Evolutionary conservation across 306 rosid genomes (phyloP), one percentile per base, ranked within the genome.

Genomic region (Leucaena leucocephala): DNA sequence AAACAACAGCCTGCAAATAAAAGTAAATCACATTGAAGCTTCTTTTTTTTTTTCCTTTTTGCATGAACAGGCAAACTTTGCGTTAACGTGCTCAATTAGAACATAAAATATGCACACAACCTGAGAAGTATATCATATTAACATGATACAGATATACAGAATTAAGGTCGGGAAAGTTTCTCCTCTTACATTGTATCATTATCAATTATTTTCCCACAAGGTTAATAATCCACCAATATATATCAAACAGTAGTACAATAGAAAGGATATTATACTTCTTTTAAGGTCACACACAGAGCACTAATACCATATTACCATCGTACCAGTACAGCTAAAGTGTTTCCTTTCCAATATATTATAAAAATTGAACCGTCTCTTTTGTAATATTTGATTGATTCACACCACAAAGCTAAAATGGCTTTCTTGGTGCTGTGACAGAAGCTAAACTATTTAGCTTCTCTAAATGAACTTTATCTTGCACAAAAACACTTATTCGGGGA

Each of bases 1-100:
- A 91, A 50, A 89, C 94, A 85, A 91, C 97, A 83, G 90, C 98
- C 98, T 93, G 84, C 78, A 89, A 64, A 82, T 57, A 78, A 67
- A 73, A 75, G 68, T 58, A 72, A 50, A 43, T 36, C 62, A 33
- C n/a, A 71, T 33, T 64, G 63, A 79, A 54, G 68, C n/a, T n/a
- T n/a, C n/a, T n/a, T n/a, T n/a, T n/a, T n/a, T n/a, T 76, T 10
- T 40, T 6, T 42, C 21, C 27, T 45, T 58, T 57, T 43, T 42
- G 36, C 12, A 63, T 43, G 13, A 77, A 7, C 59, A 39, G 64
- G 46, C 42, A 82, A 75, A 49, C 33, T 36, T 40, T 27, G 27
- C 27, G 27, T 27, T 27, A 27, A 1, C 27, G 27, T 27, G 27
- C 27, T 27, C 27, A 27, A 27, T 67, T 38, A 45, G 50, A 43